These are phyloP conservation scores for Pichia sp. DNA, from an alignment of 1,139 yeast genomes.

Conservation along the genomic window DNA sequence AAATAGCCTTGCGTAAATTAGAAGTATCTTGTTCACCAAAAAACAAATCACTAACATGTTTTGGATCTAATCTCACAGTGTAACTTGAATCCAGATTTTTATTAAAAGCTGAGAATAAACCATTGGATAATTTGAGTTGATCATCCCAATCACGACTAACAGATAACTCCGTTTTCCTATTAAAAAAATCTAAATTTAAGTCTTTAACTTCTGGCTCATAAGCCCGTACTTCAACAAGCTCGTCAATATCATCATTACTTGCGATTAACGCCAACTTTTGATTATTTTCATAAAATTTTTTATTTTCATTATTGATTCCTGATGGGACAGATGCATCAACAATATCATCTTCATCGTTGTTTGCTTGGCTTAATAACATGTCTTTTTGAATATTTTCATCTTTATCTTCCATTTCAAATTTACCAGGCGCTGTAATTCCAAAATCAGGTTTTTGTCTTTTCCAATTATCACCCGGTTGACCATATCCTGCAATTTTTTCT, in stretches of 20 bases:
- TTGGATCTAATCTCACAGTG: constrained; percentile 24
- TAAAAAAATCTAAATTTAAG: constrained; percentile 38
- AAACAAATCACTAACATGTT: constrained; percentile 43
- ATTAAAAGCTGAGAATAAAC: constrained; percentile 43
- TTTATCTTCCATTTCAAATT: constrained; percentile 10
- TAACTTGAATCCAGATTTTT: constrained; percentile 23
- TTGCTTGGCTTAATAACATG: background rate
- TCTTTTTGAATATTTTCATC: background rate
- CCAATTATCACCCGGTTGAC: constrained; percentile 17
- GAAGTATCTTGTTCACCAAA: constrained; percentile 40
- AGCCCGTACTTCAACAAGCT: constrained; percentile 51
- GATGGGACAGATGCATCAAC: constrained; percentile 10
- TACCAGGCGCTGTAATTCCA: constrained; percentile 20
- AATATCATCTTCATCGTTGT: constrained; percentile 10
- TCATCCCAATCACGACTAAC: constrained; percentile 56
- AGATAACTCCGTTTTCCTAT: constrained; percentile 38
- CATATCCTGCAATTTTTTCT: constrained; percentile 19
- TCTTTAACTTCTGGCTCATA: constrained; percentile 56
- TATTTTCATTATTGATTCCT: constrained; percentile 22
- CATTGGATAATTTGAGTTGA: constrained; percentile 53
- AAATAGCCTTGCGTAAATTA: constrained; percentile 9
- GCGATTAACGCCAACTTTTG: background rate
- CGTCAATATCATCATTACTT: constrained; percentile 16
- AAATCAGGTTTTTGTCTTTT: constrained; percentile 17
- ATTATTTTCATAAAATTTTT: constrained; percentile 62